A percentile compares a stretch with the other conserved stretches of the same genome.
These are phyloP conservation scores for Lizanozyma gosingica DNA, from an alignment of 1,139 yeast species.

Conservation along the genomic window DNA sequence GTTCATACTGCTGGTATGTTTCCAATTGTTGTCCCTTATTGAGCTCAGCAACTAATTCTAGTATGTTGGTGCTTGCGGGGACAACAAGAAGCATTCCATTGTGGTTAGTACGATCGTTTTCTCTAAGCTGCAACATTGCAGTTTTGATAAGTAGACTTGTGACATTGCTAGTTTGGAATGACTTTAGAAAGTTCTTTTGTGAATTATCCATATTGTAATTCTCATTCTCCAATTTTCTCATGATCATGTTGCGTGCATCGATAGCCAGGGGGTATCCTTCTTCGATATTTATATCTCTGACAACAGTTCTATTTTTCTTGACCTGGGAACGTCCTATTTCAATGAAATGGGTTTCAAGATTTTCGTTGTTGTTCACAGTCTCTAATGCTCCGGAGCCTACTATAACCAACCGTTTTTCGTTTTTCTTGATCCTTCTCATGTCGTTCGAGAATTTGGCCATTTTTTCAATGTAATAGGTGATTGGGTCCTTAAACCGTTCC, in stretches of 20 bases:
- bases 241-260: conserved; percentile 5
- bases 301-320: not conserved
- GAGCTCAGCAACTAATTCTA: conserved; percentile 3
- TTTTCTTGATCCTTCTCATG: conserved; percentile 10
- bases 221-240: conserved; percentile 8
- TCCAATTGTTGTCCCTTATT: not conserved
- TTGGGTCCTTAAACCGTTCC: conserved; percentile 7
- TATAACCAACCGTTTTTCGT: conserved; percentile 9
- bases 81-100: conserved; percentile 9
- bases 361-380: conserved; percentile 1
- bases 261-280: not conserved
- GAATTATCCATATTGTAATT: conserved; percentile 11
- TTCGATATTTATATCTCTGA: conserved; percentile 6
- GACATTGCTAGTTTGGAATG: conserved; percentile 1
- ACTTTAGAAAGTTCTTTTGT: conserved; percentile 11
- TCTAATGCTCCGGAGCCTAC: conserved; percentile 4
- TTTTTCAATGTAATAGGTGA: conserved; percentile 13
- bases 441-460: conserved; percentile 11
- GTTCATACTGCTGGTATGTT: not conserved
- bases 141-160: not conserved
- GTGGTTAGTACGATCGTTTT: too few species aligned
- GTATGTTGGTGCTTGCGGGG: conserved; percentile 9
- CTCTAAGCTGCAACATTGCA: conserved; percentile 1
- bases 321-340: conserved; percentile 1
- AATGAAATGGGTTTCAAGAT: conserved; percentile 6